Evolutionary conservation across 306 rosid species (phyloP).

Genomic region (Trifolium dubium): DNA sequence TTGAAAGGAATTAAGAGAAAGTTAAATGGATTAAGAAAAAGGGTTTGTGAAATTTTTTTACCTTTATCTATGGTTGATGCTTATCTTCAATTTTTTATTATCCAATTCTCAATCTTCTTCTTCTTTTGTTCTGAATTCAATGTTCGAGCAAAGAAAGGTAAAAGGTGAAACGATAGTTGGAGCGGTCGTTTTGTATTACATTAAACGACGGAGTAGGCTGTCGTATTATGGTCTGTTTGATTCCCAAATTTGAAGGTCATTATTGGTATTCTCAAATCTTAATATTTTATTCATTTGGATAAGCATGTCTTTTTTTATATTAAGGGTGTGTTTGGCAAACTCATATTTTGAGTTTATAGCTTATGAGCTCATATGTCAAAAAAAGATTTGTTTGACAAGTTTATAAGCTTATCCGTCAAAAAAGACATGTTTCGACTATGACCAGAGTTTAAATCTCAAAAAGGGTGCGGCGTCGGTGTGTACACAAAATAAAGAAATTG

Average conservation of each 20-base stretch:
- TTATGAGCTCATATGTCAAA: too few relatives aligned
- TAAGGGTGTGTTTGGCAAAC: too few relatives aligned
- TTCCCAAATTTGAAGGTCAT: neutral
- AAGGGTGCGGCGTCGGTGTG: too few relatives aligned
- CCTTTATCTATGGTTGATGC: conserved; percentile 27
- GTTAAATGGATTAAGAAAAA: neutral
- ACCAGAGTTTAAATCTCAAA: too few relatives aligned
- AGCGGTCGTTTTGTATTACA: conserved; percentile 23
- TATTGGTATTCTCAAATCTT: neutral
- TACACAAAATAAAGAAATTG: too few relatives aligned
- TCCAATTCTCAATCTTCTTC: neutral
- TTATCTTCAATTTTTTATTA: conserved; percentile 23
- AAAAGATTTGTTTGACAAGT: too few relatives aligned
- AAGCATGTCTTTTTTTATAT: neutral
- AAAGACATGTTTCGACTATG: too few relatives aligned
- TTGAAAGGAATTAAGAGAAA: conserved; percentile 14
- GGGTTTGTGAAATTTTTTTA: neutral
- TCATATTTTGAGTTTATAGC: too few relatives aligned
- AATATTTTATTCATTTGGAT: neutral
- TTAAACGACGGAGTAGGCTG: conserved; percentile 15
- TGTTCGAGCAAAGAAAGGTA: neutral
- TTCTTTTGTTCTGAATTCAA: neutral
- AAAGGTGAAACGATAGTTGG: conserved; percentile 22
- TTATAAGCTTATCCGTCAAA: too few relatives aligned
- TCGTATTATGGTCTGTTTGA: neutral